Base-by-base conservation (phyloP, 2,329 filamentous ascomycete species). In the Ophiocordyceps sinensis region DNA sequence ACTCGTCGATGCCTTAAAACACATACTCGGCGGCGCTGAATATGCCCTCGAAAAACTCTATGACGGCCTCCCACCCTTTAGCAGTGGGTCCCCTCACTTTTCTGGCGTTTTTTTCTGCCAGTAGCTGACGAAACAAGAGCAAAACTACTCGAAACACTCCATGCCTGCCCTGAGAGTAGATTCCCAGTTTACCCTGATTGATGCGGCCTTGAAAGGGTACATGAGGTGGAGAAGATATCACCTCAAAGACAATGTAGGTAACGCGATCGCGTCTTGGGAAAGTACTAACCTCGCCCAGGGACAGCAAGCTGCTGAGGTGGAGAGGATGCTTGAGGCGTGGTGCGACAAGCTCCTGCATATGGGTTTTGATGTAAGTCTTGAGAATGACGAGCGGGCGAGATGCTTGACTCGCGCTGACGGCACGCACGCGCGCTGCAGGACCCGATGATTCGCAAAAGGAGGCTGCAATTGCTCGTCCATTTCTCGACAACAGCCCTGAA, bases 131-230 rank as follows among this genome's bases (percentile, higher is more conserved):
- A 31, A 1, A 14, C 3, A 40, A 72, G 71, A 70, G 43, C 63
- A 68, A 48, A 71, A 62, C 36, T 83, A 82, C 53, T 71, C 74
- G 30, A 88, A 85, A 53, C 74, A 75, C 45, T 84, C 82, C 0
- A 71, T 78, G 51, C 70, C 79, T n/a, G 74, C 82, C 3, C 70
- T 98, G 41, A 77, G 78, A 26, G 80, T 93, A 2, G 91, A 98
- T 57, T 83, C 87, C 0, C 83, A 94, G 49, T 89, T 89, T 50
- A 86, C 85, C 0, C 82, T 94, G 21, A 82, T 95, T 3, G 85
- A 95, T 55, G 82, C 87, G 23, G 82, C 85, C 1, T 65, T 96
- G 28, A 94, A 88, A 56, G 91, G 89, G 1, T 94, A 88, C 50
- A 75, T 79, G 48, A 88, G 85, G 56, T 94, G 86, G 85, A 71